Base-by-base conservation (phyloP, 805 yeast genomes). In the Teunomyces tritomae region DNA sequence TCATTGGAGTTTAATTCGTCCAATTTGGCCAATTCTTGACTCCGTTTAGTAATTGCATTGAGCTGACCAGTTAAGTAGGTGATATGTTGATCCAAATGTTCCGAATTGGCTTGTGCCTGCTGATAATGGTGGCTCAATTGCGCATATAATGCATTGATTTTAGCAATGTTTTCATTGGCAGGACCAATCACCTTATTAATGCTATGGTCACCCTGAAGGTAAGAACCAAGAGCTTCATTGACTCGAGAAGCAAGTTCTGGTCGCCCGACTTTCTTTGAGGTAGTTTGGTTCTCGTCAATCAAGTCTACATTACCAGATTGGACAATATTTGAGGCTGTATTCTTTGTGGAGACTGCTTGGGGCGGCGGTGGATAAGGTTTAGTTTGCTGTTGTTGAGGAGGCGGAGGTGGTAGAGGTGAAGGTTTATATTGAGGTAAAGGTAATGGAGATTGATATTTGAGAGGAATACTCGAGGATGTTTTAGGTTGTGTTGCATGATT, bases 31-130 rank as follows among this genome's bases (percentile, higher is more conserved):
- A 73, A 49, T n/a, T 59, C 57, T n/a, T 48, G 39, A 49, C 68
- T 71, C 24, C 68, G 54, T 5, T 37, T 43, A 8, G 57, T 53
- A 4, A 71, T 46, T 2, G 50, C 49, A 1, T 45, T 43, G 13
- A 67, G 52, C 50, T 68, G 71, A 4, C 50, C 57, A 8, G 51
- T 33, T 28, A 73, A 54, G 50, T 71, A 65, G 3, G 47, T 42
- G 6, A 62, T 56, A 47, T 71, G 76, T 16, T 51, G 54, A 8
- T 56, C 66, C 20, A 73, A 59, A 28, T 60, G 66, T 5, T 50
- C 57, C 13, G 64, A 57, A 53, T 73, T 73, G 7, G 69, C 73
- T 13, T 46, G 39, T 1, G 77, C 77, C 49, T 68, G 74, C 10
- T 52, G 59, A 46, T 60, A 55, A 49, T 71, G 76, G 45, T 66